Base-by-base conservation (phyloP, 768 basidiomycete species). In the Dioszegia crocea region DNA sequence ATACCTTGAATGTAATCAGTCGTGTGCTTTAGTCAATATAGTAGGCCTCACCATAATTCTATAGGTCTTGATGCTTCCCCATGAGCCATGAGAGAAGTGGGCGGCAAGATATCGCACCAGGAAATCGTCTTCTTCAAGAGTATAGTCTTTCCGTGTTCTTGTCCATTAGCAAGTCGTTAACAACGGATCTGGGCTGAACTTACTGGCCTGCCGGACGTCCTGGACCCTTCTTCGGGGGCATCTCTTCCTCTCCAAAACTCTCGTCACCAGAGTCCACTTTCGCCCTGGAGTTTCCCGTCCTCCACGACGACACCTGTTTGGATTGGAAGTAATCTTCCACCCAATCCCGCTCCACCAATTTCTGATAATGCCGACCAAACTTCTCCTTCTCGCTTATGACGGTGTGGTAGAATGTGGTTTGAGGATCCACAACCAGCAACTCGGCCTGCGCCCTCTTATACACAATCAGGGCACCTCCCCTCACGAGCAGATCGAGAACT, bases 151-250 rank as follows among this genome's bases (percentile, higher is more conserved):
- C 24, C 72, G 40, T 12, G 66, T 60, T 48, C 68, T 70, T 46
- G n/a, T 12, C 6, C 3, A 10, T 58, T 46, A 50, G 36, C 60
- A 27, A 23, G 14, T 23, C 21, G 17, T 45, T 17, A 26, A 11
- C 14, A 19, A 31, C 17, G 41, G 9, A 19, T n/a, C 12, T 23
- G 1, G 24, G n/a, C n/a, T n/a, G 23, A n/a, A 65, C 71, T 68
- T 56, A 73, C 71, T 59, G 54, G 26, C 69, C 69, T 4, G 72
- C 61, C 9, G 72, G 69, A 56, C 66, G 50, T 12, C 71, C 71
- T 27, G 64, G 67, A 43, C 69, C 69, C 50, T 55, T 67, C 10
- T 60, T 55, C 14, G 30, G 45, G 6, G 23, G 49, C 14, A 45
- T 45, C 2, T 44, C 55, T 12, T 67, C 62, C 38, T 73, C 69